Evolutionary conservation across 176 grass and related monocot species (phyloP).

Genomic region (Eremochloa ophiuroides): DNA sequence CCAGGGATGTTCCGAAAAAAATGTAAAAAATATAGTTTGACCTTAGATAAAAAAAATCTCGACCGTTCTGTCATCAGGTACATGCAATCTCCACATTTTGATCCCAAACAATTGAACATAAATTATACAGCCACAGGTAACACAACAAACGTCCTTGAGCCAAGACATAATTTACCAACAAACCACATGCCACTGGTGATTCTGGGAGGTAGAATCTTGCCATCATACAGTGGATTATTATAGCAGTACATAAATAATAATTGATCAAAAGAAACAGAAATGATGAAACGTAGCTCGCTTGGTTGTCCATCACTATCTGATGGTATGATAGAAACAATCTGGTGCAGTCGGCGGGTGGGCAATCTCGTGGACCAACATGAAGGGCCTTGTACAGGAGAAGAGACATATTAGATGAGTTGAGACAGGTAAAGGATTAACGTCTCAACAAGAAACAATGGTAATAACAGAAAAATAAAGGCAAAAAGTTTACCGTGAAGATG

Average conservation of each 20-base stretch:
- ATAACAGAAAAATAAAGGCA: background rate
- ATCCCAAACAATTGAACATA: background rate
- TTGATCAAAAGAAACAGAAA: background rate
- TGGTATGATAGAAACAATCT: background rate
- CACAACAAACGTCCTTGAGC: background rate
- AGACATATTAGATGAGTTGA: background rate
- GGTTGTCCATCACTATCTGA: slow-evolving; percentile 13
- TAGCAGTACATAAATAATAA: background rate
- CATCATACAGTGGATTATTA: slow-evolving; percentile 29
- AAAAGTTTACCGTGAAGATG: slow-evolving; percentile 11
- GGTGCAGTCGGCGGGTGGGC: background rate
- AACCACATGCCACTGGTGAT: background rate
- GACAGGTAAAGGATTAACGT: background rate
- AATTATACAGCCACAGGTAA: background rate
- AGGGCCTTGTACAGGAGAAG: slow-evolving; percentile 12
- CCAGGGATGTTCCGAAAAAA: background rate
- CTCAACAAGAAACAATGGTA: background rate
- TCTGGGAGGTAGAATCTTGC: background rate
- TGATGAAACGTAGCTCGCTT: slow-evolving; percentile 14
- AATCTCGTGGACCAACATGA: background rate
- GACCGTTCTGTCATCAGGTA: background rate
- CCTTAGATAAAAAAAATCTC: background rate
- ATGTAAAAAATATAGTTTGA: background rate
- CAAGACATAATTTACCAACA: slow-evolving; percentile 23
- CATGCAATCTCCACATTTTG: background rate